These are phyloP conservation scores for Boletus subcaerulescens DNA, from an alignment of 768 basidiomycete species.

Conservation along the genomic window DNA sequence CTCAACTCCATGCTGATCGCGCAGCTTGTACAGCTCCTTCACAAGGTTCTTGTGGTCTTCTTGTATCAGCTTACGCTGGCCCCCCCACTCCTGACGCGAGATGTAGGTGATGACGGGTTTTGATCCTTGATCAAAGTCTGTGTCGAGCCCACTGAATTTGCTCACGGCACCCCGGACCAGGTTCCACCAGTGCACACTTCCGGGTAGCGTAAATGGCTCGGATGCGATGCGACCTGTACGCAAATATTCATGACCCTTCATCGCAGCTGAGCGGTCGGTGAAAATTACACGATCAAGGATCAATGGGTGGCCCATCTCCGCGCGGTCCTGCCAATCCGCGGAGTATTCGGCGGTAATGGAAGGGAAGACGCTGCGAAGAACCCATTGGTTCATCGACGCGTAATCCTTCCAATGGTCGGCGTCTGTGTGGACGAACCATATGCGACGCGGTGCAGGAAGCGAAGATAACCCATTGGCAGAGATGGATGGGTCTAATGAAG, in stretches of 20 bases:
- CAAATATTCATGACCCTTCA: conserved; percentile 62
- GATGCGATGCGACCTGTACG: conserved; percentile 76
- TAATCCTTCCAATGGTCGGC: conserved; percentile 88
- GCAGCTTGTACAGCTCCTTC: conserved; percentile 62
- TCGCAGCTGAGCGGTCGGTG: conserved; percentile 83
- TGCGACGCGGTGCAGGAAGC: conserved; percentile 70
- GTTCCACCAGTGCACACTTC: conserved; percentile 82
- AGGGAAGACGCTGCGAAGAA: conserved; percentile 78
- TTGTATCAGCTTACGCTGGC: conserved; percentile 72
- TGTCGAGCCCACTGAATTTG: conserved; percentile 61
- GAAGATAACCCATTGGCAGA: conserved; percentile 60
- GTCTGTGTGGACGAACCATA: conserved; percentile 74
- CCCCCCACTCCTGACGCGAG: conserved; percentile 89
- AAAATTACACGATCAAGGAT: conserved; percentile 87
- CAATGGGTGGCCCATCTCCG: conserved; percentile 62
- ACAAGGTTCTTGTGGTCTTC: conserved; percentile 81
- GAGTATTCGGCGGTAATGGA: conserved; percentile 76
- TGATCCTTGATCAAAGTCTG: conserved; percentile 43
- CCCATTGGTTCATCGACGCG: conserved; percentile 86
- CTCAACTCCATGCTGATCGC: conserved; percentile 75
- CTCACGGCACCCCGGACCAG: conserved; percentile 72
- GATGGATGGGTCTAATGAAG: conserved; percentile 73
- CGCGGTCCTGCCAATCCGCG: conserved; percentile 82
- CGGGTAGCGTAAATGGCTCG: conserved; percentile 71
- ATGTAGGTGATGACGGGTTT: conserved; percentile 90